These are phyloP conservation scores for Parathielavia hyrcaniae DNA, from an alignment of 495 filamentous ascomycete species.

Conservation along the genomic window DNA sequence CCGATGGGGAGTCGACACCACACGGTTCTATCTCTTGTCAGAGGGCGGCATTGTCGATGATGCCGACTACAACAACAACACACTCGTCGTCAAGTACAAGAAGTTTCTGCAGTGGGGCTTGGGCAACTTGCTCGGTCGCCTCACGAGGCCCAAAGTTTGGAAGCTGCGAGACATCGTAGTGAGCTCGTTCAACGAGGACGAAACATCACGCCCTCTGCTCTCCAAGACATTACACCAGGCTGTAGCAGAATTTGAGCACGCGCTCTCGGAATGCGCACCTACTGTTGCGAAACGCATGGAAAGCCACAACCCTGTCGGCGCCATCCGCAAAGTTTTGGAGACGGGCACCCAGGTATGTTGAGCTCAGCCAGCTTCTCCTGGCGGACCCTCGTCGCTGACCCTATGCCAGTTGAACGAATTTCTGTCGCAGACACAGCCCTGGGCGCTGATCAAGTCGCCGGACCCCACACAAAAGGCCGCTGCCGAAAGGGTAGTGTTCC, in stretches of 20 bases:
- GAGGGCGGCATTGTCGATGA: conserved; percentile 71
- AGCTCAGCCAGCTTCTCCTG: neutral
- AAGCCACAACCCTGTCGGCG: conserved; percentile 55
- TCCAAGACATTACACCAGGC: neutral
- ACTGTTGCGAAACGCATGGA: conserved; percentile 55
- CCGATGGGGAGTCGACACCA: conserved; percentile 76
- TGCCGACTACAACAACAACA: conserved; percentile 73
- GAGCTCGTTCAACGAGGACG: neutral
- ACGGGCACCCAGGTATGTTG: conserved; percentile 47
- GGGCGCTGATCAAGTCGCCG: conserved; percentile 25
- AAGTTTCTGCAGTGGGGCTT: conserved; percentile 65
- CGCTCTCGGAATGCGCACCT: conserved; percentile 2
- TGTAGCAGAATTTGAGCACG: neutral
- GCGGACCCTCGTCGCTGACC: conserved; percentile 18
- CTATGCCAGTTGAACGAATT: conserved; percentile 62
- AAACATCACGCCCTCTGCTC: neutral
- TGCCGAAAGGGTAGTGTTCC: conserved; percentile 52
- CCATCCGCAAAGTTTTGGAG: conserved; percentile 61
- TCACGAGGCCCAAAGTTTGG: conserved; percentile 62
- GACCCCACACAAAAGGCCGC: conserved; percentile 3
- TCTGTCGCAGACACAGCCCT: conserved; percentile 41
- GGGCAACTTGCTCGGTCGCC: conserved; percentile 70
- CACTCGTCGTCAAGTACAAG: conserved; percentile 70
- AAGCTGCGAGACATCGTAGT: conserved; percentile 52
- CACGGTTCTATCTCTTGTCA: conserved; percentile 80